A percentile compares a stretch with the other conserved stretches of the same genome.
Evolutionary conservation across 139 green algal species (phyloP).

Genomic region (Picochlorum costavermella): DNA sequence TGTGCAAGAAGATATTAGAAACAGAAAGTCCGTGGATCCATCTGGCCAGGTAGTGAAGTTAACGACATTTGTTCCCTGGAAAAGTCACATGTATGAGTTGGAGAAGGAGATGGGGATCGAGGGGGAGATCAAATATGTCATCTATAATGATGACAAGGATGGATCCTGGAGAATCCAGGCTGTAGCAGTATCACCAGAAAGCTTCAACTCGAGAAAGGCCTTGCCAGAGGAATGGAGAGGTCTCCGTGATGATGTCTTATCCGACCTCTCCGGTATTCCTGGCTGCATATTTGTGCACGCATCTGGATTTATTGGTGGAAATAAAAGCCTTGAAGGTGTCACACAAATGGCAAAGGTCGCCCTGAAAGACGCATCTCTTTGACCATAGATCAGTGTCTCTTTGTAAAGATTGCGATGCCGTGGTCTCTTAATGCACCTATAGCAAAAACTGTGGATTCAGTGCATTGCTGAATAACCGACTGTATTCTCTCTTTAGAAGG

Average conservation of each 20-base stretch:
- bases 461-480: no score
- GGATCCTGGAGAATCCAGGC: slow-evolving; percentile 75
- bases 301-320: slow-evolving; percentile 88
- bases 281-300: slow-evolving; percentile 87
- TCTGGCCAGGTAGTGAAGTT: slow-evolving; percentile 61
- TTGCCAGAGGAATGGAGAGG: slow-evolving; percentile 80
- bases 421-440: no score
- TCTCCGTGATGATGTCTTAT: slow-evolving; percentile 77
- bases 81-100: slow-evolving; percentile 90
- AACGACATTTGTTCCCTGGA: slow-evolving; percentile 76
- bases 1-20: slow-evolving; percentile 48
- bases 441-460: no score
- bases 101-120: slow-evolving; percentile 74
- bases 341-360: slow-evolving; percentile 58
- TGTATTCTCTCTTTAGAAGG: no score
- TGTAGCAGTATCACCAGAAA: slow-evolving; percentile 58
- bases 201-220: slow-evolving; percentile 76
- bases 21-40: slow-evolving; percentile 39
- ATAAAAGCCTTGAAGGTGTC: slow-evolving; percentile 67
- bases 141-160: slow-evolving; percentile 77
- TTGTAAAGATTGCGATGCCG: no score
- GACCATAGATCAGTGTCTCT: no score
- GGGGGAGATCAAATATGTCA: slow-evolving; percentile 36
- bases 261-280: slow-evolving; percentile 55
- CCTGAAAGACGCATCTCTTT: slow-evolving; percentile 8